A percentile compares a stretch with the other conserved stretches of the same genome.
These are phyloP conservation scores for Xenoacremonium recifei DNA, from an alignment of 2,329 filamentous ascomycete species.

Conservation along the genomic window DNA sequence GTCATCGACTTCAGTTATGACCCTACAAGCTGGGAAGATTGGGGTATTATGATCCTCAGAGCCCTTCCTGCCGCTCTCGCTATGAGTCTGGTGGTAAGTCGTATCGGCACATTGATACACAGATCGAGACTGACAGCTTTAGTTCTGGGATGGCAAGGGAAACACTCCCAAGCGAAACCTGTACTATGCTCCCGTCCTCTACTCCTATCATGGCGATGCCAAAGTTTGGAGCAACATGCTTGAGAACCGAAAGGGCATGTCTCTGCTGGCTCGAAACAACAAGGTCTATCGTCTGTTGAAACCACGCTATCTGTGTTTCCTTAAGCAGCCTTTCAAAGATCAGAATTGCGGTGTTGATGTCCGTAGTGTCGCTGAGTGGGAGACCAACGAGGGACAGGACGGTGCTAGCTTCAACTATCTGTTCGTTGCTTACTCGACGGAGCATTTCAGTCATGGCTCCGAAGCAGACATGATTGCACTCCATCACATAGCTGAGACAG, in stretches of 20 bases:
- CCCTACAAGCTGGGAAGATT: slow-evolving; percentile 24
- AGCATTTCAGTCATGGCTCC: slow-evolving; percentile 22
- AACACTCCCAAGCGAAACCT: slow-evolving; percentile 12
- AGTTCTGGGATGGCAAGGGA: slow-evolving; percentile 24
- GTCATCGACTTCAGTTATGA: slow-evolving; percentile 26
- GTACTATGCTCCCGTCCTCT: slow-evolving; percentile 22
- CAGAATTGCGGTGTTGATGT: slow-evolving; percentile 22
- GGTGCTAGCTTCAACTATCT: slow-evolving; percentile 17
- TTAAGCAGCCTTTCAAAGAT: slow-evolving; percentile 20
- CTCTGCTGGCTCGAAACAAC: slow-evolving; percentile 20
- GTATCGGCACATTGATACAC: background rate
- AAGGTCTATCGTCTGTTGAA: slow-evolving; percentile 20
- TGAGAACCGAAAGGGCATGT: slow-evolving; percentile 22
- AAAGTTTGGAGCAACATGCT: slow-evolving; percentile 27
- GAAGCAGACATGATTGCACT: slow-evolving; percentile 23
- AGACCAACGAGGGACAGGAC: slow-evolving; percentile 18
- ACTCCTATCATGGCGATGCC: slow-evolving; percentile 20
- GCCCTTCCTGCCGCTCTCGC: slow-evolving; percentile 23
- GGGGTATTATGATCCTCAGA: slow-evolving; percentile 22
- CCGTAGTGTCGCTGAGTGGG: slow-evolving; percentile 20
- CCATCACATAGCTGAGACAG: slow-evolving; percentile 25
- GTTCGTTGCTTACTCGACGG: slow-evolving; percentile 26
- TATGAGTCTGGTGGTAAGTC: slow-evolving; percentile 22
- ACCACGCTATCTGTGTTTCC: slow-evolving; percentile 25
- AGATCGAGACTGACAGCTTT: background rate